Base-by-base conservation (phyloP, 345 rosid genomes). In the Moringa oleifera region DNA sequence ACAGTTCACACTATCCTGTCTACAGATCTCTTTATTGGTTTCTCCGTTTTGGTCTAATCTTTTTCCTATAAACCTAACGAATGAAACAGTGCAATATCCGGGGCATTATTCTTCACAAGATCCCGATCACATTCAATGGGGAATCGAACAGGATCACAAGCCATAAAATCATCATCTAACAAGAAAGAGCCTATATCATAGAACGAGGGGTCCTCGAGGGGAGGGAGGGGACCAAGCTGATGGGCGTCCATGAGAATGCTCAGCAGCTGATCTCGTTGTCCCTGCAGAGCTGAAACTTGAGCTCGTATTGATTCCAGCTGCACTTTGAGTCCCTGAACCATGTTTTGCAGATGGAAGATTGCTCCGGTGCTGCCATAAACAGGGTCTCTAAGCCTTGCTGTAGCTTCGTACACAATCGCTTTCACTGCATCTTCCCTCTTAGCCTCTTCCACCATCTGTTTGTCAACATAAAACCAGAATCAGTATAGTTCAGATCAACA, bases 341-440 rank as follows among this genome's bases (percentile, higher is more conserved):
- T 71, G 56, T 67, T 71, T 16, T 67, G 75, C 60, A 68, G 52
- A 46, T 61, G 70, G 53, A 57, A 75, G 13, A 69, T 63, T 18
- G 75, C 59, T 37, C 73, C 64, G 1, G 63, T 49, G 18, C 73
- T 67, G 55, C 79, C 79, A 61, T 71, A 68, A 31, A 71, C 75
- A 15, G 73, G 73, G 53, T 71, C 79, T 63, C 75, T 67, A 7
- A 75, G 57, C 72, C 79, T 75, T 18, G 75, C 72, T 23, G 67
- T 67, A 59, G 75, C 79, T 70, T 75, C 79, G 2, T 66, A 67
- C 20, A 70, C 68, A 8, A 75, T 28, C 1, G 79, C 72, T 67
- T 67, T 71, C 7, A 64, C 79, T 8, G 72, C 65, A 55, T 75
- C 79, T 19, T 75, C 79, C 58, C 79, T 58, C 51, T 67, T 59